phyloP scores from a whole-genome alignment of 345 rosid genomes.

The Atalantia buxifolia region DNA sequence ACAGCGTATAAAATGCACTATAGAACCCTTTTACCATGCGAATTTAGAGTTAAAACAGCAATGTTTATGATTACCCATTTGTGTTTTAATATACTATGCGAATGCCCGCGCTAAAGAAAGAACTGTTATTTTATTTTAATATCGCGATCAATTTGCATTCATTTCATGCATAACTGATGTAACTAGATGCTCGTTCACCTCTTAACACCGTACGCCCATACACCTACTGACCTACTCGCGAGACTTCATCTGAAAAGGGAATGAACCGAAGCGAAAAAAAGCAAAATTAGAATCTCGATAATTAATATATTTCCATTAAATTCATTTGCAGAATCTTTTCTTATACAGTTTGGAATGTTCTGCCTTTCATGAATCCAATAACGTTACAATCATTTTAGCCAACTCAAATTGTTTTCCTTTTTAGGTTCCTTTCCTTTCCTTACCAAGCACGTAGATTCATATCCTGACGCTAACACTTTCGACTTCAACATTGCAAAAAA shows the following conservation, averaged over 20 bases:
- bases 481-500: neutral
- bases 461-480: neutral
- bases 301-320: neutral
- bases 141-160: neutral
- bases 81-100: too few species aligned
- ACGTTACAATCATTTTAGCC: neutral
- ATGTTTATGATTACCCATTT: too few species aligned
- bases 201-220: too few species aligned
- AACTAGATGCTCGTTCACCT: neutral
- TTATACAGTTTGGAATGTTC: neutral
- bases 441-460: slow-evolving; percentile 6
- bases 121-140: too few species aligned
- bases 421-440: neutral
- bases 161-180: neutral
- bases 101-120: too few species aligned
- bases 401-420: neutral
- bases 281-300: neutral
- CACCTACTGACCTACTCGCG: neutral
- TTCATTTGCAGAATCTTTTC: neutral
- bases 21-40: too few species aligned
- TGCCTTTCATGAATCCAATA: neutral
- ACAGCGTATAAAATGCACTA: too few species aligned
- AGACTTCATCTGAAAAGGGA: neutral
- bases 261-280: neutral
- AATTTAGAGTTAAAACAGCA: too few species aligned